These are phyloP conservation scores for Rhodamnia rubescens DNA, from an alignment of 345 rosid species.

Conservation along the genomic window DNA sequence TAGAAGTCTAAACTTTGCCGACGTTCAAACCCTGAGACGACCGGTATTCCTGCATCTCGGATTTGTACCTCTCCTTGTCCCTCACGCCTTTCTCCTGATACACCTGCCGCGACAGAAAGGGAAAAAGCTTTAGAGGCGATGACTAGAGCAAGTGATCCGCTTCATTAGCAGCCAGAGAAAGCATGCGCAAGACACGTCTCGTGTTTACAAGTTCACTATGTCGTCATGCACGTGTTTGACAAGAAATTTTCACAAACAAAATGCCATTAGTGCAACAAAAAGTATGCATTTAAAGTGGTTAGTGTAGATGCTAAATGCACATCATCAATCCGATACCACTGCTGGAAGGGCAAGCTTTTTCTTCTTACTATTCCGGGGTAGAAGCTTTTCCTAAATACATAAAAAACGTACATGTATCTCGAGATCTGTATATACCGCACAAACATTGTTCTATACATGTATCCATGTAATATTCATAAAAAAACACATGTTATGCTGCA, in stretches of 20 bases:
- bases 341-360: not conserved
- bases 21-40: conserved; percentile 18
- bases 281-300: not conserved
- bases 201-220: not conserved
- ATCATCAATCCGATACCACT: not conserved
- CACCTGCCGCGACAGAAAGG: conserved; percentile 17
- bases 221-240: not conserved
- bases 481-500: not conserved
- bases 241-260: not conserved
- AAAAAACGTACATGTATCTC: not conserved
- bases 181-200: not conserved
- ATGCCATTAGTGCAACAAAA: not conserved
- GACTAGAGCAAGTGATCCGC: not conserved
- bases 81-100: conserved; percentile 61
- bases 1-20: not conserved
- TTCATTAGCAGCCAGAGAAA: not conserved
- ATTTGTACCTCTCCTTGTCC: conserved; percentile 68
- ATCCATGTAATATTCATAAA: not conserved
- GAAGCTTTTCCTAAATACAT: not conserved
- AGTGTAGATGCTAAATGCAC: not conserved
- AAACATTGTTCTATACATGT: not conserved
- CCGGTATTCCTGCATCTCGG: conserved; percentile 53
- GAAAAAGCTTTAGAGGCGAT: not conserved
- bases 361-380: not conserved
- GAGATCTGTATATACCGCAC: not conserved